phyloP scores from a whole-genome alignment of 148 eudicot species.

The Oxyria digyna region DNA sequence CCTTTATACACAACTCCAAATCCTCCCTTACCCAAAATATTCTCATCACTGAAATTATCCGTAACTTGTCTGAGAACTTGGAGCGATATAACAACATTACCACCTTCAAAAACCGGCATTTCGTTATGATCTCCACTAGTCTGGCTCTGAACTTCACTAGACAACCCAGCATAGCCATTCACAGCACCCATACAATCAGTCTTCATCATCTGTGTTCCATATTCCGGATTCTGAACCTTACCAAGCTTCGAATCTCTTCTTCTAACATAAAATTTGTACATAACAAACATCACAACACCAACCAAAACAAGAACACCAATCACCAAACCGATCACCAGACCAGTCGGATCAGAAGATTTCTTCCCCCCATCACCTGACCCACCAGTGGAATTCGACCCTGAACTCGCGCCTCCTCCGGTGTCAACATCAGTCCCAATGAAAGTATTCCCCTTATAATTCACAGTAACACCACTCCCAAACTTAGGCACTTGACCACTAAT shows the following conservation, averaged over 20 bases:
- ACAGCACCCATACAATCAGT: constrained; percentile 7
- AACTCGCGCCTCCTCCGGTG: constrained; percentile 7
- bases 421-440: constrained; percentile 21
- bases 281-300: constrained; percentile 10
- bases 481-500: constrained; percentile 40
- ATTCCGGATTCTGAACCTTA: constrained; percentile 14
- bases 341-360: constrained; percentile 15
- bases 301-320: constrained; percentile 17
- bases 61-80: constrained; percentile 60
- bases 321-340: constrained; percentile 23
- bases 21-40: constrained; percentile 59
- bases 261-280: constrained; percentile 14
- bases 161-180: constrained; percentile 22
- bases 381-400: constrained; percentile 11
- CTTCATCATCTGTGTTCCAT: constrained; percentile 16
- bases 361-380: background rate
- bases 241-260: constrained; percentile 13
- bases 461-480: constrained; percentile 24
- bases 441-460: constrained; percentile 29
- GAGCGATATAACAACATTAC: constrained; percentile 34
- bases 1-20: constrained; percentile 68
- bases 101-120: constrained; percentile 29
- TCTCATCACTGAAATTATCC: constrained; percentile 39
- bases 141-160: constrained; percentile 32
- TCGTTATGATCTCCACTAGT: constrained; percentile 28